phyloP scores from a whole-genome alignment of 2,329 filamentous ascomycete genomes.

The Venturia nashicola region DNA sequence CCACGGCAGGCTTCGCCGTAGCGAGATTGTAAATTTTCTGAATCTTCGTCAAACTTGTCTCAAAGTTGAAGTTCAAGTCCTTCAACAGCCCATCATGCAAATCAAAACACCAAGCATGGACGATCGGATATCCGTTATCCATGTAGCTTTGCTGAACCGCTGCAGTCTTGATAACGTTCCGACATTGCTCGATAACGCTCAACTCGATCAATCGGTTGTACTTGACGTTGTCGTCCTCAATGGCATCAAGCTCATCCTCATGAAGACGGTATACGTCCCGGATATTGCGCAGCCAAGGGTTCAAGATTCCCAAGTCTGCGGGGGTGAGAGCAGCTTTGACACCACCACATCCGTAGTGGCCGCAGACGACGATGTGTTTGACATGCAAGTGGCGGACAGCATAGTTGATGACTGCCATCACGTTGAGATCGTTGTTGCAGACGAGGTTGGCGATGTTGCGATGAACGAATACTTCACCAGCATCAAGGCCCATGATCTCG shows the following conservation, averaged over 20 bases:
- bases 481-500: conserved; percentile 25
- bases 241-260: conserved; percentile 52
- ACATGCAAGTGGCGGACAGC: conserved; percentile 34
- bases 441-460: conserved; percentile 22
- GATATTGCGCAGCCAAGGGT: conserved; percentile 65
- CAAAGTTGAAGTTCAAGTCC: conserved; percentile 51
- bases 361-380: conserved; percentile 58
- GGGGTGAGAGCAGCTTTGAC: conserved; percentile 50
- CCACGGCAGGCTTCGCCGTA: neutral
- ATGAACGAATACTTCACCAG: conserved; percentile 18
- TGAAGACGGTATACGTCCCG: conserved; percentile 62
- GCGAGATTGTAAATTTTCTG: conserved; percentile 51
- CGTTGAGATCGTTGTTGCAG: conserved; percentile 27
- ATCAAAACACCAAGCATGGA: conserved; percentile 64
- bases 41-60: conserved; percentile 41
- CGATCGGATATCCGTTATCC: conserved; percentile 52
- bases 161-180: conserved; percentile 32
- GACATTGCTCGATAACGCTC: conserved; percentile 25
- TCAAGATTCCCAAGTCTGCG: conserved; percentile 56
- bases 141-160: conserved; percentile 48
- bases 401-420: conserved; percentile 29
- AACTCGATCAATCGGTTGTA: conserved; percentile 25
- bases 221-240: conserved; percentile 18
- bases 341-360: conserved; percentile 57
- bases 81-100: conserved; percentile 55